Percentiles rank a stretch among this genome's conserved stretches.
phyloP scores from a whole-genome alignment of 1,139 yeast genomes.

The Candida dubliniensis region DNA sequence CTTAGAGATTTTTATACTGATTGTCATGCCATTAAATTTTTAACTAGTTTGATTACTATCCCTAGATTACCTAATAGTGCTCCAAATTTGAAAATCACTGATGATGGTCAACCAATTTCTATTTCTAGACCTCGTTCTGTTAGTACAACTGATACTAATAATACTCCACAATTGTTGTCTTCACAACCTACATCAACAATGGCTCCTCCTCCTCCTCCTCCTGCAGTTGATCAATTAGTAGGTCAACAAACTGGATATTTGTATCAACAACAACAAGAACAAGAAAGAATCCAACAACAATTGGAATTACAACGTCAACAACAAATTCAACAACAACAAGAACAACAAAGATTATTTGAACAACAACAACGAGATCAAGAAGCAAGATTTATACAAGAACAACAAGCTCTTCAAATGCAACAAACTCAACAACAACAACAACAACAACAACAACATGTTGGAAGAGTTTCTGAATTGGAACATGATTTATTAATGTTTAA shows the following conservation, averaged over 20 bases:
- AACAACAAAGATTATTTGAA: slow-evolving; percentile 64
- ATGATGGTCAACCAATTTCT: slow-evolving; percentile 35
- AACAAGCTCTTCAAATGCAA: slow-evolving; percentile 67
- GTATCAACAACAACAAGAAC: slow-evolving; percentile 59
- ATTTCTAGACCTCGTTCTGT: slow-evolving; percentile 44
- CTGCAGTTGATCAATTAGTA: slow-evolving; percentile 43
- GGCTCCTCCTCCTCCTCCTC: slow-evolving; percentile 32
- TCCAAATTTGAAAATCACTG: slow-evolving; percentile 65
- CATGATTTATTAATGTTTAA: slow-evolving; percentile 74
- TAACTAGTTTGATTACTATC: slow-evolving; percentile 80
- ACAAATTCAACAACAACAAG: slow-evolving; percentile 49
- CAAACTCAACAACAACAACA: slow-evolving; percentile 58
- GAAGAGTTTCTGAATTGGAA: slow-evolving; percentile 78
- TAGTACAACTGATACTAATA: slow-evolving; percentile 17
- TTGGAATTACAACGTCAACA: slow-evolving; percentile 46
- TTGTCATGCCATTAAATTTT: slow-evolving; percentile 80
- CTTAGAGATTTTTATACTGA: slow-evolving; percentile 87
- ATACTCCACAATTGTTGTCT: slow-evolving; percentile 26
- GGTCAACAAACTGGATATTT: slow-evolving; percentile 52
- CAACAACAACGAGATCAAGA: slow-evolving; percentile 74
- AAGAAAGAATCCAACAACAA: slow-evolving; percentile 67
- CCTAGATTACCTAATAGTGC: slow-evolving; percentile 72
- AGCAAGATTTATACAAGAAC: slow-evolving; percentile 44
- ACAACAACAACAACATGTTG: slow-evolving; percentile 58
- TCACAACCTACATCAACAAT: slow-evolving; percentile 38